Base-by-base conservation (phyloP, 192 early-diverging fungal species). In the Entomortierella parvispora region DNA sequence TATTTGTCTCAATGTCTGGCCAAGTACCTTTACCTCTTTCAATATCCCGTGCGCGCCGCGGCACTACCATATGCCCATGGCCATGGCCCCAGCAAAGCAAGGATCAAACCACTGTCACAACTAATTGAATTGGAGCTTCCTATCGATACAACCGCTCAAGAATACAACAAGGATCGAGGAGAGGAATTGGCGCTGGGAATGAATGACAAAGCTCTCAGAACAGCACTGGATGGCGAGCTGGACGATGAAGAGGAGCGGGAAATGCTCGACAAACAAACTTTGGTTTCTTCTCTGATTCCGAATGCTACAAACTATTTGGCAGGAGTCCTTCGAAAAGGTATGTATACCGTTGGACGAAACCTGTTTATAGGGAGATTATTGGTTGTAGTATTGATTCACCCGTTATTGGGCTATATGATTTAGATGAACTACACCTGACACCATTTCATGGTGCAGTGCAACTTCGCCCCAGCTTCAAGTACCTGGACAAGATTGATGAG, bases 401-500 rank as follows among this genome's bases (percentile, higher is more conserved):
- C 44, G 8, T 20, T 33, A 6, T 46, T 25, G 9, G 25, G 15
- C 26, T 6, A 49, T 42, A 45, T 52, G 15, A 32, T 57, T 12
- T 62, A 93, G 93, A 86, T 31, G 93, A 91, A 58, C 81, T 99
- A 61, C 97, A 99, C 68, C 60, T 99, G 58, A 94, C 94, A 6
- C 91, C 92, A 2, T 76, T 99, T 33, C 61, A 77, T 11, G 83
- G 90, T 33, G 70, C 89, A 4, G 83, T 95, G 12, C 96, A 98
- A 78, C 79, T 99, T 62, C 90, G 94, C 1, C 96, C 97, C 11
- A 92, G 89, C 23, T 88, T 99, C 42, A 90, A 90, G 59, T 97
- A 99, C 75, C 80, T 97, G 28, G 96, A 98, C 66, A 90, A 93
- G 69, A 94, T 96, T 69, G 87, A 89, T 31, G 94, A 95, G 48